Evolutionary conservation across 1,284 basidiomycete species (phyloP).

Genomic region (Coniophora puteana): DNA sequence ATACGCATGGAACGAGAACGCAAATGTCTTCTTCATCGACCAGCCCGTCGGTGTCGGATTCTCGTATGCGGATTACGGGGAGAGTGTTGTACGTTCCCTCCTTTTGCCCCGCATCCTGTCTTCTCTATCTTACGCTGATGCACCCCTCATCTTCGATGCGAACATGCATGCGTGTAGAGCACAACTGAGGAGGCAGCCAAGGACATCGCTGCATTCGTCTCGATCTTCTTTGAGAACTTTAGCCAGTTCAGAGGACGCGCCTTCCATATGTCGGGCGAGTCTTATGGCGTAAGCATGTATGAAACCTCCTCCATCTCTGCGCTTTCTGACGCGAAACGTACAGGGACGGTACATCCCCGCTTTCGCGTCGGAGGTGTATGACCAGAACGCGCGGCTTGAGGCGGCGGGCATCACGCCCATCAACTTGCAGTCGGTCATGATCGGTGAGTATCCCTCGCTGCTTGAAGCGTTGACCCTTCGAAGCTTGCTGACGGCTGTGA

Average conservation of each 20-base stretch:
- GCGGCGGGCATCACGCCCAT: slow-evolving; percentile 66
- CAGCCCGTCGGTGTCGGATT: slow-evolving; percentile 71
- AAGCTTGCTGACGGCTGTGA: no score
- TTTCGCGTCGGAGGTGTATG: slow-evolving; percentile 77
- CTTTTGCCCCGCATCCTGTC: no score
- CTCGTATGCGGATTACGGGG: slow-evolving; percentile 62
- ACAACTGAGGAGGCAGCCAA: slow-evolving; percentile 62
- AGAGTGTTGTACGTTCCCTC: slow-evolving; percentile 43
- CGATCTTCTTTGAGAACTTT: slow-evolving; percentile 66
- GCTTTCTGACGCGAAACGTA: background rate
- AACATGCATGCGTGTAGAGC: no score
- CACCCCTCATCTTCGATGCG: no score
- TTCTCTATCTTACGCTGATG: no score
- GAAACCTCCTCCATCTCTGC: no score
- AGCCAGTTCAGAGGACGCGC: slow-evolving; percentile 49
- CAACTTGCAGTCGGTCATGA: slow-evolving; percentile 78
- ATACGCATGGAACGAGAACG: slow-evolving; percentile 59
- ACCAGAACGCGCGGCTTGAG: slow-evolving; percentile 65
- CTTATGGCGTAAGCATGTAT: slow-evolving; percentile 43
- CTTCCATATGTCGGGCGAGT: slow-evolving; percentile 63
- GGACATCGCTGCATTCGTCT: slow-evolving; percentile 60
- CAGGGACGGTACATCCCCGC: slow-evolving; percentile 83
- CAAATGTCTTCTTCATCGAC: slow-evolving; percentile 66
- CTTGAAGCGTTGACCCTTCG: no score
- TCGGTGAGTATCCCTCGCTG: slow-evolving; percentile 74